Evolutionary conservation across 2,329 filamentous ascomycete genomes (phyloP).

Genomic region (Pyrenochaeta sp.): DNA sequence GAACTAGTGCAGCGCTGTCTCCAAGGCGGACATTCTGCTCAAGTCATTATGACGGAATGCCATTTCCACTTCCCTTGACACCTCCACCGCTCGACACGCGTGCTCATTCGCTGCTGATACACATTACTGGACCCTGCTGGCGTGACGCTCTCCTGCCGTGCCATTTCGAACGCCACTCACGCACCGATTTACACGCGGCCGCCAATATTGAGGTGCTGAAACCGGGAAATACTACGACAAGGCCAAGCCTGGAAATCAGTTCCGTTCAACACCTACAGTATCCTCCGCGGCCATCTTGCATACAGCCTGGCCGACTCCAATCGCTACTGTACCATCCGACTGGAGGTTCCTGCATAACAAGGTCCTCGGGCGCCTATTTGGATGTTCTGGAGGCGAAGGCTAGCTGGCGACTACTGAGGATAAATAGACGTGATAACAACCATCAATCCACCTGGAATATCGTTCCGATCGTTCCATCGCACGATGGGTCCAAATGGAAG

Average conservation of each 20-base stretch:
- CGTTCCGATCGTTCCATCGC: neutral
- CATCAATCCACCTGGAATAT: neutral
- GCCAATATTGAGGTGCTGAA: neutral
- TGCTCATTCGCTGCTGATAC: conserved; percentile 1
- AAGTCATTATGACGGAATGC: conserved; percentile 16
- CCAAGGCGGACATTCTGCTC: neutral
- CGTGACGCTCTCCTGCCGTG: conserved; percentile 1
- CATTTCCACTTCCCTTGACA: neutral
- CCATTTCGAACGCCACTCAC: conserved; percentile 4
- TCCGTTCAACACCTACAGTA: no score
- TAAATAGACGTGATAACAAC: neutral
- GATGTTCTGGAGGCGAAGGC: neutral
- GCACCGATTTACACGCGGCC: neutral
- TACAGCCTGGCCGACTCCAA: neutral
- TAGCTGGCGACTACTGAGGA: neutral
- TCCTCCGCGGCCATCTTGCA: neutral
- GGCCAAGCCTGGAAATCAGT: no score
- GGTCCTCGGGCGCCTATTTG: neutral
- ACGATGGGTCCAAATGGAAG: neutral
- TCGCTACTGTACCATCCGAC: neutral
- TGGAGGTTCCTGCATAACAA: neutral
- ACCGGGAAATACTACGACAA: neutral
- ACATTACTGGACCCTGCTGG: conserved; percentile 1
- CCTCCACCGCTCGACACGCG: conserved; percentile 3
- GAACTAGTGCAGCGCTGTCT: neutral